These are phyloP conservation scores for Cryphonectria carpinicola DNA, from an alignment of 2,329 filamentous ascomycete species.

Conservation along the genomic window DNA sequence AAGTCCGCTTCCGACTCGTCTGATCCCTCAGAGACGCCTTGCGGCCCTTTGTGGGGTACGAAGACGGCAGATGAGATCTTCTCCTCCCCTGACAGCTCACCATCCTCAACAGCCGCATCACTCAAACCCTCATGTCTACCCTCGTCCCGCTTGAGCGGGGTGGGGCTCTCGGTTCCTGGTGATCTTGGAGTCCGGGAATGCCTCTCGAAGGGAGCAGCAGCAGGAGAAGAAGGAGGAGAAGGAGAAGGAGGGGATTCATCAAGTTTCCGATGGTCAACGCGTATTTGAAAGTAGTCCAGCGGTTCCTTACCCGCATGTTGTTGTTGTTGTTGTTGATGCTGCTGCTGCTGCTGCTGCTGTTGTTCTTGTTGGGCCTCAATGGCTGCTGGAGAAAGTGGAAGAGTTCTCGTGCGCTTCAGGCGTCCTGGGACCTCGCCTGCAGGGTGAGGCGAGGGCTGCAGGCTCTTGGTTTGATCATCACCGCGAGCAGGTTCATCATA, in stretches of 20 bases:
- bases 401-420: slow-evolving; percentile 31
- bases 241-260: slow-evolving; percentile 4
- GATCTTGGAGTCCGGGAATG: slow-evolving; percentile 27
- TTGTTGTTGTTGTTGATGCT: background rate
- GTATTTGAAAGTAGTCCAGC: slow-evolving; percentile 34
- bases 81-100: slow-evolving; percentile 73
- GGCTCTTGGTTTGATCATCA: slow-evolving; percentile 28
- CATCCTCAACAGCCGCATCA: slow-evolving; percentile 46
- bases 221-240: too few relatives aligned
- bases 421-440: slow-evolving; percentile 33
- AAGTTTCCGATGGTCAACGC: slow-evolving; percentile 12
- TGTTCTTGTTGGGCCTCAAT: slow-evolving; percentile 4
- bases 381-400: slow-evolving; percentile 28
- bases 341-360: background rate
- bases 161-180: slow-evolving; percentile 12
- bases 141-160: slow-evolving; percentile 3
- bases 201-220: background rate
- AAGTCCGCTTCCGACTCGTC: slow-evolving; percentile 34
- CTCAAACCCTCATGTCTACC: slow-evolving; percentile 22
- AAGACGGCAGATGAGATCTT: slow-evolving; percentile 88
- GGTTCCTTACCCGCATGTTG: slow-evolving; percentile 23
- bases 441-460: slow-evolving; percentile 33
- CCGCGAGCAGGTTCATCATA: slow-evolving; percentile 30
- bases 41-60: slow-evolving; percentile 71
- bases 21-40: slow-evolving; percentile 40